phyloP scores from a whole-genome alignment of 345 rosid genomes.

The Pugionium cornutum region DNA sequence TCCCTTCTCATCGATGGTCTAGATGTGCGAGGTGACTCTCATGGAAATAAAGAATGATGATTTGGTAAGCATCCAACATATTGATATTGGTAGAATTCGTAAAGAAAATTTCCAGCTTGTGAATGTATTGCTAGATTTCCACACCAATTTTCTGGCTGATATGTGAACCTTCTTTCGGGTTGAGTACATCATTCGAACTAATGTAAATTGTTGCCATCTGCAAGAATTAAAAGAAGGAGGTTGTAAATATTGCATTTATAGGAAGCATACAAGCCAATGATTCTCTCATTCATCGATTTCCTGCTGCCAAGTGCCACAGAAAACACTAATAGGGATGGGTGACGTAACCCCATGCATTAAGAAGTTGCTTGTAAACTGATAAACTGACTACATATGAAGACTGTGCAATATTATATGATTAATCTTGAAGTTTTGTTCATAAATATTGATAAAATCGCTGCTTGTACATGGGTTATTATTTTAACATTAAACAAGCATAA shows the following conservation, averaged over 20 bases:
- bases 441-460: not conserved
- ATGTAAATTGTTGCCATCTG: conserved; percentile 3
- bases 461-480: not conserved
- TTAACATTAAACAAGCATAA: not conserved
- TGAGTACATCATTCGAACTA: not conserved
- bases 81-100: not conserved
- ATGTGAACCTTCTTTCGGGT: conserved; percentile 2
- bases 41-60: conserved; percentile 15
- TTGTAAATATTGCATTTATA: not conserved
- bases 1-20: conserved; percentile 46
- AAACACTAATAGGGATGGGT: conserved; percentile 14
- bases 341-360: conserved; percentile 12
- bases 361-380: conserved; percentile 14
- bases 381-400: not conserved
- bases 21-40: conserved; percentile 39
- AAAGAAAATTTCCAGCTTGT: not conserved
- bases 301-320: conserved; percentile 43
- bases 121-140: not conserved
- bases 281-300: conserved; percentile 51
- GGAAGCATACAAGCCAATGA: conserved; percentile 27
- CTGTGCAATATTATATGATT: not conserved
- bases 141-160: not conserved
- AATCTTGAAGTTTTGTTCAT: too few species aligned
- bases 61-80: too few species aligned
- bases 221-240: conserved; percentile 17